Conservation (phyloP, 1,284 basidiomycete genomes). For the Earliella scabrosa region DNA sequence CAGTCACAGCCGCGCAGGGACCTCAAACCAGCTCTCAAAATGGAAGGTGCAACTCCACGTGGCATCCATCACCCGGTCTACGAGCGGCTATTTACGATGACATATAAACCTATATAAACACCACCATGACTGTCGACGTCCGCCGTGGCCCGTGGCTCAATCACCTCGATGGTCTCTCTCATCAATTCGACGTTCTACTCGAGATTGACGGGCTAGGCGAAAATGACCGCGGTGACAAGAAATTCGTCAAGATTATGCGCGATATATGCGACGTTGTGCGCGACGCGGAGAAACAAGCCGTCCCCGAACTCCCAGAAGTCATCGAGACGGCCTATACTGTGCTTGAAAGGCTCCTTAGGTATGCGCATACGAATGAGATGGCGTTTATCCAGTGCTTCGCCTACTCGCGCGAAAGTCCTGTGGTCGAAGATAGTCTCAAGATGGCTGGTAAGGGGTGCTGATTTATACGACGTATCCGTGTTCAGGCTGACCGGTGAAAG, state of each 20-base stretch:
- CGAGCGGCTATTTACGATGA: no score
- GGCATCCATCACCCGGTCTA: no score
- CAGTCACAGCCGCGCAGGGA: no score
- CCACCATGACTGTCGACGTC: background rate
- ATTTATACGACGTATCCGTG: no score
- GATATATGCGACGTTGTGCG: conserved; percentile 24
- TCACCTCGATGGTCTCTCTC: conserved; percentile 8
- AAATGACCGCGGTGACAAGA: conserved; percentile 1
- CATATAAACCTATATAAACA: no score
- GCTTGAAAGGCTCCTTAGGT: conserved; percentile 21
- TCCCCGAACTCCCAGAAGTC: conserved; percentile 28
- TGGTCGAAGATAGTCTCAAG: conserved; percentile 24
- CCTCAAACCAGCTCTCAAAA: no score
- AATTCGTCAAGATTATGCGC: conserved; percentile 18
- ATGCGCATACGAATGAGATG: conserved; percentile 21
- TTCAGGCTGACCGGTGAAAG: no score
- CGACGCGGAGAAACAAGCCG: conserved; percentile 13
- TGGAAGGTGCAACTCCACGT: no score
- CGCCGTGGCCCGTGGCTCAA: conserved; percentile 4
- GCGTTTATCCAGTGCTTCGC: conserved; percentile 38
- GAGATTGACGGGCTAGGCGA: conserved; percentile 4
- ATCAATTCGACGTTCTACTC: background rate
- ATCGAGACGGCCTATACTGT: conserved; percentile 35
- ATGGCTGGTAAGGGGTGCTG: background rate
- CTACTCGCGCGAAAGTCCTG: conserved; percentile 29